Conservation (phyloP, 2,329 filamentous ascomycete species). For the Neopestalotiopsis sp. region DNA sequence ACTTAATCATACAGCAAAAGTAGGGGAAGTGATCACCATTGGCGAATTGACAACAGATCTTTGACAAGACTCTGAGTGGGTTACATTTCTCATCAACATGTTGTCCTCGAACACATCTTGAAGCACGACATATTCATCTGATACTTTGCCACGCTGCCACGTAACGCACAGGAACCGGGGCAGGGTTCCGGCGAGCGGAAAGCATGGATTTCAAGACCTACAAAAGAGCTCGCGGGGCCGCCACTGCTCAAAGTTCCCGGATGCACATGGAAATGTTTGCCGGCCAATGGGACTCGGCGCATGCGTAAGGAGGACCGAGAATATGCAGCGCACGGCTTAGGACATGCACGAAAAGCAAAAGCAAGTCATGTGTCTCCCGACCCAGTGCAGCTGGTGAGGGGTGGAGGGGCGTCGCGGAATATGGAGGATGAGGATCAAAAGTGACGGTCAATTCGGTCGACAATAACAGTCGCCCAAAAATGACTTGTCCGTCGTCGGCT, state of each 20-base stretch:
- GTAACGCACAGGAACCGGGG: not conserved
- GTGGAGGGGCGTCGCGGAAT: not conserved
- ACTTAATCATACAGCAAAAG: not conserved
- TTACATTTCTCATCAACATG: not conserved
- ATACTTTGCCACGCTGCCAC: conserved; percentile 3
- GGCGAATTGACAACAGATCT: not conserved
- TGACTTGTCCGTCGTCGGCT: not conserved
- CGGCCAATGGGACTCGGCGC: not conserved
- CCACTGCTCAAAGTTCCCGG: not conserved
- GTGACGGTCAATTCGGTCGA: not conserved
- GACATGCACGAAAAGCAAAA: not conserved
- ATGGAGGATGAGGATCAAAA: not conserved
- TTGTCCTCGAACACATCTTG: not conserved
- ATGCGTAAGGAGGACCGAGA: not conserved
- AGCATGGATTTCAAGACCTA: not conserved
- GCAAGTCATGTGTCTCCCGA: not conserved
- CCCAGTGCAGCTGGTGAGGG: not conserved
- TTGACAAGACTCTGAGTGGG: not conserved
- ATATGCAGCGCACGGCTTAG: conserved; percentile 9
- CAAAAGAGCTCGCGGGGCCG: not conserved
- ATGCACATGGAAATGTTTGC: not conserved
- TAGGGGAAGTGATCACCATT: not conserved
- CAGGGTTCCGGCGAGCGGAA: not conserved
- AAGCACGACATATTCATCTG: conserved; percentile 4
- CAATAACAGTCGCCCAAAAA: not conserved